These are phyloP conservation scores for Eragrostis curvula DNA, from an alignment of 176 grass and related monocot genomes.

Conservation along the genomic window DNA sequence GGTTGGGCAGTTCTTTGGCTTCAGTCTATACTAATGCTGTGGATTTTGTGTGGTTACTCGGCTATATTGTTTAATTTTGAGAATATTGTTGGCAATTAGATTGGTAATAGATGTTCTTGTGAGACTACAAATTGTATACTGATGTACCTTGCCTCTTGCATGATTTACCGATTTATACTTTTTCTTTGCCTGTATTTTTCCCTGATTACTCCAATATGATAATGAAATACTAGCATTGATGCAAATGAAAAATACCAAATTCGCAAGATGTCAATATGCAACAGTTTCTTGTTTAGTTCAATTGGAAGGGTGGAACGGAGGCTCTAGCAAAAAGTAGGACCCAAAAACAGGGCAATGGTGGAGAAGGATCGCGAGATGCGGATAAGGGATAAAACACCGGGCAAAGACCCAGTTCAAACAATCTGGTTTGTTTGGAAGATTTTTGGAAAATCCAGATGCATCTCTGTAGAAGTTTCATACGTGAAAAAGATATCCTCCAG, in stretches of 20 bases:
- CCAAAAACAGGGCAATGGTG: background rate
- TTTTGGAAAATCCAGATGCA: background rate
- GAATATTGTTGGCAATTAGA: constrained; percentile 33
- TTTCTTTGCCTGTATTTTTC: background rate
- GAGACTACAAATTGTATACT: constrained; percentile 10
- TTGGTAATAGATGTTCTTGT: constrained; percentile 35
- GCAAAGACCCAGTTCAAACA: background rate
- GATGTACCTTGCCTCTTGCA: background rate
- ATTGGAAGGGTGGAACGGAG: background rate
- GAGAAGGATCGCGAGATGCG: constrained; percentile 1
- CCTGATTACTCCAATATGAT: background rate
- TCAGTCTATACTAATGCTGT: constrained; percentile 76
- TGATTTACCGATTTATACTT: background rate
- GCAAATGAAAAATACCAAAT: background rate
- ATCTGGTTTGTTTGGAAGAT: background rate
- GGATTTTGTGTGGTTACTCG: background rate
- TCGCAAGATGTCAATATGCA: background rate
- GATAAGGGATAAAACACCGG: background rate
- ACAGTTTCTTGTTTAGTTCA: background rate
- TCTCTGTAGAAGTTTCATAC: background rate
- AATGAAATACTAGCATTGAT: background rate
- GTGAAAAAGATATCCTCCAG: background rate
- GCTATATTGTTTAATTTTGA: constrained; percentile 31
- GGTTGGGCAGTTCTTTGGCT: constrained; percentile 83
- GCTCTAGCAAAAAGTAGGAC: background rate